Percentiles rank a stretch among this genome's conserved stretches.
Evolutionary conservation across 306 rosid species (phyloP).

Genomic region (Ormosia semicastrata): DNA sequence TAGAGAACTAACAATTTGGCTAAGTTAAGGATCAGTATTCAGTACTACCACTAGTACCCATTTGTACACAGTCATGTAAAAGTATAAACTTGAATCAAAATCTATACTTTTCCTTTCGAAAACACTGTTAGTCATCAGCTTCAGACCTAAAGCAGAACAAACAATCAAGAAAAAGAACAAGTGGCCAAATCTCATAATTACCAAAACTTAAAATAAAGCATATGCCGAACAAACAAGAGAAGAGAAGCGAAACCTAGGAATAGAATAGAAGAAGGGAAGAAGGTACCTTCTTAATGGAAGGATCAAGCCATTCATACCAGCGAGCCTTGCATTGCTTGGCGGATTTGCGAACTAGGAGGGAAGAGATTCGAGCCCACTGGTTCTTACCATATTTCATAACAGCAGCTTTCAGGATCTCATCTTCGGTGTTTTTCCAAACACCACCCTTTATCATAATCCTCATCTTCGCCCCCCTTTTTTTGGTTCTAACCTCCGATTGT

Average conservation of each 20-base stretch:
- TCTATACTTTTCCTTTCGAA: neutral
- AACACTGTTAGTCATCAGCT: neutral
- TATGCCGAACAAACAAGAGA: neutral
- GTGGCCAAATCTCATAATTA: too few species aligned
- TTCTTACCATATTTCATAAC: slow-evolving; percentile 94
- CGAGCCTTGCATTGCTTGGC: slow-evolving; percentile 98
- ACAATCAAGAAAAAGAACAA: neutral
- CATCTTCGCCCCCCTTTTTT: slow-evolving; percentile 51
- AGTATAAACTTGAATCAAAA: neutral
- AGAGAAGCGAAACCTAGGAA: neutral
- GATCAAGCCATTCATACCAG: slow-evolving; percentile 97
- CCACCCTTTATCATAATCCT: slow-evolving; percentile 98
- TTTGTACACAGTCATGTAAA: neutral
- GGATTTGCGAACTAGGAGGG: slow-evolving; percentile 90
- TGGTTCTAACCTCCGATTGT: neutral
- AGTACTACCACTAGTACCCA: neutral
- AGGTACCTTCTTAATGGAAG: slow-evolving; percentile 84
- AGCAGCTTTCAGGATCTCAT: slow-evolving; percentile 96
- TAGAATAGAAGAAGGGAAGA: neutral
- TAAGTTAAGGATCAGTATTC: neutral
- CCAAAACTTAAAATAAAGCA: neutral
- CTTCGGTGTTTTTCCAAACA: slow-evolving; percentile 97
- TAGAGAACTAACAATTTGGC: neutral
- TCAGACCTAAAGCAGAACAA: neutral
- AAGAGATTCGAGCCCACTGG: slow-evolving; percentile 97